Base-by-base conservation (phyloP, 257 asterid genomes). In the Verbena officinalis region DNA sequence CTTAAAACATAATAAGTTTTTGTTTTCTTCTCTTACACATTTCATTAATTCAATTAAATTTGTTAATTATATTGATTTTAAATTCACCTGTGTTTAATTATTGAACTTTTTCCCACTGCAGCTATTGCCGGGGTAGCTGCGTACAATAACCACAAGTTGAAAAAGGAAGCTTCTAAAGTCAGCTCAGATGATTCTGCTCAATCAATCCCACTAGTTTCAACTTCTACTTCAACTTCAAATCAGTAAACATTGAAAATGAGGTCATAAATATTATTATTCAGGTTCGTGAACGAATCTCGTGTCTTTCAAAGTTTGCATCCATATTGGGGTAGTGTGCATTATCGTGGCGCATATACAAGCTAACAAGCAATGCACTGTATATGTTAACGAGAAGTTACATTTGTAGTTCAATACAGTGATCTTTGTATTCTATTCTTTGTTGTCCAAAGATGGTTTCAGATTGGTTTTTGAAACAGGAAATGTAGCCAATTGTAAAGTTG, bases 111-210 rank as follows among this genome's bases (percentile, higher is more conserved):
- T n/a, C n/a, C n/a, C n/a, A 40, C 50, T 74, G 87, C 96, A 93
- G 99, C 99, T 40, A 90, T 93, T 62, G 83, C 80, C 27, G 97
- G 99, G 66, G 97, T 93, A 42, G 99, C 90, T 62, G 97, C 95
- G 20, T 93, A 93, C 79, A 93, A 90, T 63, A 90, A 90, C 71
- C 84, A 74, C 81, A 90, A 93, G 86, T 75, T 93, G 83, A 90
- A 87, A 55, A 93, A 78, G 84, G 95, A 81, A 75, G n/a, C 86
- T 40, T 43, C 50, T 39, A 74, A 78, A 55, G 74, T 57, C 65
- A 67, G 60, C 71, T 60, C 89, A 42, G 79, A 62, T 1, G 79
- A 80, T 53, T 70, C 85, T 2, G 22, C 22, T 44, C 21, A 15
- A 15, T 73, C 86, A 19, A 20, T 83, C 61, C 94, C 84, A n/a